A percentile compares a stretch with the other conserved stretches of the same genome.
Evolutionary conservation across 768 basidiomycete species (phyloP).

Genomic region (Tephrocybe sp.): DNA sequence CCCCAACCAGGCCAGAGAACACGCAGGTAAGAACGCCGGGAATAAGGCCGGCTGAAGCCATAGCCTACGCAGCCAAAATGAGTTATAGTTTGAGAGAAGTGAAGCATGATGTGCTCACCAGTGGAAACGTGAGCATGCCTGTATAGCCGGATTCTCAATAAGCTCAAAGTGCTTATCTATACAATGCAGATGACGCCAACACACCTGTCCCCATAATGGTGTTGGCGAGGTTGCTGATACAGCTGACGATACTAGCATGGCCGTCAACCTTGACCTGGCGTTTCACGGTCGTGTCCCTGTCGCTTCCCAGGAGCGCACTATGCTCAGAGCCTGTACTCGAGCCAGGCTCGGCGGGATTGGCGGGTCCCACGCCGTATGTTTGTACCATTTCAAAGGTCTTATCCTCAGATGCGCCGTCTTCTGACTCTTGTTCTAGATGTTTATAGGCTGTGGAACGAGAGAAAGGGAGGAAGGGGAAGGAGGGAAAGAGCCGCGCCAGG

Average conservation of each 20-base stretch:
- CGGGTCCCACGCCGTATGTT: conserved; percentile 60
- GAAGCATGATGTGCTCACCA: conserved; percentile 45
- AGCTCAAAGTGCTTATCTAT: neutral
- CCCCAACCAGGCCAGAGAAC: conserved; percentile 73
- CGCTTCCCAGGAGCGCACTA: conserved; percentile 60
- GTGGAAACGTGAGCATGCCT: conserved; percentile 90
- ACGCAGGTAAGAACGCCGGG: conserved; percentile 89
- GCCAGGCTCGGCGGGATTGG: conserved; percentile 31
- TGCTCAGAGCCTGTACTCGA: conserved; percentile 41
- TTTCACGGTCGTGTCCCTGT: conserved; percentile 24
- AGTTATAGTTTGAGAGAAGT: too few species aligned
- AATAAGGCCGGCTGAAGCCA: conserved; percentile 87
- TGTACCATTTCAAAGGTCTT: conserved; percentile 59
- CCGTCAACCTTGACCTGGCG: conserved; percentile 51
- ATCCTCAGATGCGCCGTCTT: conserved; percentile 4
- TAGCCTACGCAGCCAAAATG: conserved; percentile 54
- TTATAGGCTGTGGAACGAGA: neutral
- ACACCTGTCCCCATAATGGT: conserved; percentile 91
- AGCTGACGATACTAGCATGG: conserved; percentile 66
- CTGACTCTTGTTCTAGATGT: neutral
- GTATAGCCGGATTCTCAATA: neutral
- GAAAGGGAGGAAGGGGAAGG: neutral
- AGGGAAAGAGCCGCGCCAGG: conserved; percentile 22
- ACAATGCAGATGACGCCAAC: conserved; percentile 23
- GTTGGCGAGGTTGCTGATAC: conserved; percentile 80